Base-by-base conservation (phyloP, 116 monocot genomes). In the Trichopus zeylanicus region DNA sequence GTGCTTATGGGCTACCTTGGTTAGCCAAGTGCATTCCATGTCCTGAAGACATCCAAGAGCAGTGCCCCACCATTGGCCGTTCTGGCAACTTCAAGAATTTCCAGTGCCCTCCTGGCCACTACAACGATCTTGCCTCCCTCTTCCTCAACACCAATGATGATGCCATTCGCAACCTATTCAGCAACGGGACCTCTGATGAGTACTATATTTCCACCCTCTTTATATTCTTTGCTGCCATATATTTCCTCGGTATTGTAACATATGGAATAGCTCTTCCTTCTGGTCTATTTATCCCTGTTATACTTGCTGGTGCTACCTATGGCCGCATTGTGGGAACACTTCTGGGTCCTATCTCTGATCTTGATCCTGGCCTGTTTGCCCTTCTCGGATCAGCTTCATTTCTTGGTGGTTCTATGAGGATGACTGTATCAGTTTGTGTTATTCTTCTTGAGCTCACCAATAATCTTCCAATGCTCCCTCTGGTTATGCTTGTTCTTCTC, bases 381-480 rank as follows among this genome's bases (percentile, higher is more conserved):
- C 77, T 97, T 22, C 76, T 97, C 8, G 90, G 95, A 10, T 81
- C 95, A 4, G 95, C 95, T 21, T 86, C 95, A 33, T 91, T 97
- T 61, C 82, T 97, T 24, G 97, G 97, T 30, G 97, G 97, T 38
- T 87, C 97, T 7, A 97, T 97, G 97, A 78, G 97, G 47, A 97
- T 97, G 97, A 97, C 97, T 0, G 91, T 97, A 32, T 97, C 97
- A 11, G 77, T 91, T 28, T 97, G 97, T 42, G 81, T 97, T 25
- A 97, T 97, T 29, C 79, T 97, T 31, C 79, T 97, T 6, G 97
- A 97, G 70, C 91, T 97, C 55, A 97, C 97, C n/a, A 97, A 97
- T 72, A 82, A 97, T 32, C 90, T 97, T 28, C 37, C 76, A 13
- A 91, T 97, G 97, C 97, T 97, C 31, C 91, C 97, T 1, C 63